Evolutionary conservation across 2,329 filamentous ascomycete genomes (phyloP), one percentile per base, ranked within the genome.

Genomic region (Beauveria australis): DNA sequence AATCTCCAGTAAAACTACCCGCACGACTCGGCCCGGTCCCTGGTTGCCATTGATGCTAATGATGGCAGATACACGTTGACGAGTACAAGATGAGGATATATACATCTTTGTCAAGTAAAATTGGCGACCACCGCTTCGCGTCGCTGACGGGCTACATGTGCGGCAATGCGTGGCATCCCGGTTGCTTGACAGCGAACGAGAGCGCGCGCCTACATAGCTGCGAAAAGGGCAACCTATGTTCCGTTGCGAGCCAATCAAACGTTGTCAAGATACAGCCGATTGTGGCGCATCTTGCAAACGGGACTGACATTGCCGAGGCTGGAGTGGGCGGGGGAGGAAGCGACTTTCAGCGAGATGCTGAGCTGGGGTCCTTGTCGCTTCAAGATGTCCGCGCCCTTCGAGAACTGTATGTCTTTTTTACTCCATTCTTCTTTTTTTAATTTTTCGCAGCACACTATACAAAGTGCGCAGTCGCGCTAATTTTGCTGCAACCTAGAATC

Each of bases 181-280:
- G 92, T 3, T 94, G 88, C 67, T 75, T 97, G 28, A 95, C 89
- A 0, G 75, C 76, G 0, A 77, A 87, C 26, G 71, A 81, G 26
- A 75, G 77, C 22, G 85, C 84, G 0, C 84, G 88, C 2, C 78
- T 97, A 7, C 93, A 97, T 71, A 95, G 91, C 68, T 97, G 93
- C 66, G 92, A 96, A 68, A 87, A 84, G 64, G 89, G 86, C 0
- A 83, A 81, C 62, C 78, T 80, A 24, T 91, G 88, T 65, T 68
- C 75, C 0, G 74, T 79, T 0, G 77, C 75, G 53, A 70, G 69
- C 65, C 78, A 70, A 7, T 70, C 74, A 1, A 78, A 81, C 0
- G 81, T 89, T 0, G 87, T 97, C 7, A 87, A 83, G 68, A 93
- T 97, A 58, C 84, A 84, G 7, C 92, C 92, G 0, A 86, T 97